A percentile compares a stretch with the other conserved stretches of the same genome.
Evolutionary conservation across 768 basidiomycete genomes (phyloP).

Genomic region (Tylopilus balloui): DNA sequence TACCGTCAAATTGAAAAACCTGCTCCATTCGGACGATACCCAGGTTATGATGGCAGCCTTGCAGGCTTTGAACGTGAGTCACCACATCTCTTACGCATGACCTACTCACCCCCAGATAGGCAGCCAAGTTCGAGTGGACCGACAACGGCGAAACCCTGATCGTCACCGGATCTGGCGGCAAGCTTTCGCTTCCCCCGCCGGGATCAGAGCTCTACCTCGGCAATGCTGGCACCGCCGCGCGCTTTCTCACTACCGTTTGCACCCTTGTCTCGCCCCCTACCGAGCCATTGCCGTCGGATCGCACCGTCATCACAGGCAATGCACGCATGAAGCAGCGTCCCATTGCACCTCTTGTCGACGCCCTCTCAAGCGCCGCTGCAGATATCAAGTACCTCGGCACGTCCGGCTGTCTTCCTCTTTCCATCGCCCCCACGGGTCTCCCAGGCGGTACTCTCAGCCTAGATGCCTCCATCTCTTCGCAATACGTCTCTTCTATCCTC

Average conservation of each 20-base stretch:
- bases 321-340: slow-evolving; percentile 99
- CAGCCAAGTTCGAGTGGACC: slow-evolving; percentile 91
- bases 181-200: slow-evolving; percentile 67
- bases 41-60: slow-evolving; percentile 99
- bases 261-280: slow-evolving; percentile 63
- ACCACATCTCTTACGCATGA: background rate
- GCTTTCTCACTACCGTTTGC: slow-evolving; percentile 96
- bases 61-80: slow-evolving; percentile 69
- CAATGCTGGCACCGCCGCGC: slow-evolving; percentile 96
- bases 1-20: slow-evolving; percentile 81
- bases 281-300: slow-evolving; percentile 34
- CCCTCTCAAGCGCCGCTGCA: slow-evolving; percentile 77
- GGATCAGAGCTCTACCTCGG: slow-evolving; percentile 92
- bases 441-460: slow-evolving; percentile 79
- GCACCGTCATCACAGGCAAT: slow-evolving; percentile 91
- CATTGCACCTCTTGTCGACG: slow-evolving; percentile 90
- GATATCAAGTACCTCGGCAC: slow-evolving; percentile 74
- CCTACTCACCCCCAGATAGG: slow-evolving; percentile 41
- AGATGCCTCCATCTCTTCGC: slow-evolving; percentile 91
- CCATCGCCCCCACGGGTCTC: slow-evolving; percentile 79
- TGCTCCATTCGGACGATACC: slow-evolving; percentile 96
- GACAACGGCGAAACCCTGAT: slow-evolving; percentile 94
- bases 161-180: slow-evolving; percentile 82
- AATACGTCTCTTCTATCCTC: slow-evolving; percentile 97
- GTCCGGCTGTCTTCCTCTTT: slow-evolving; percentile 82